Evolutionary conservation across 345 rosid genomes (phyloP), one percentile per base, ranked within the genome.

Genomic region (Rhizophora apiculata): DNA sequence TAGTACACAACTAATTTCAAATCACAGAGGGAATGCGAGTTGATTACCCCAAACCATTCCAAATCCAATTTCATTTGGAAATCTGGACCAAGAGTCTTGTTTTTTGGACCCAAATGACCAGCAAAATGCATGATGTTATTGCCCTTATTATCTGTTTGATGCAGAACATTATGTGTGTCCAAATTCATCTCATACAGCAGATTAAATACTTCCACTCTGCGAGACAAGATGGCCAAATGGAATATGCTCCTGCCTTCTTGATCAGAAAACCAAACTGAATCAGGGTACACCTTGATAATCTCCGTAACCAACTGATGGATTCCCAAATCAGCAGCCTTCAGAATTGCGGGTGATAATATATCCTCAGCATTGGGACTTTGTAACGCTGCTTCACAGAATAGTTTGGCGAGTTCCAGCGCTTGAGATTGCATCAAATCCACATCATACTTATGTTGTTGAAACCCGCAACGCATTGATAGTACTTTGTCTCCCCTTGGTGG

Each of bases 111-210:
- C 34, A 60, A 60, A 21, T 60, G 29, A 4, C 65, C 65, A 2
- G 72, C 72, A 21, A 69, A 37, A 60, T 48, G 65, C 56, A 60
- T 6, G 6, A 69, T 18, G 37, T 21, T 69, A 15, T 69, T 60
- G 6, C 4, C 32, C 5, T 6, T 0, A 2, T 1, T 6, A 21
- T 53, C 57, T n/a, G 9, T 19, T 18, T 2, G 1, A 1, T 19
- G 24, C 24, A 53, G 24, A 22, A 53, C 9, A 6, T 5, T 1
- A 52, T 52, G 6, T 22, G 6, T 52, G 1, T 22, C 9, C 57
- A 6, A 9, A 6, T 9, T 9, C 26, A n/a, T n/a, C 11, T n/a
- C 0, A n/a, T n/a, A 3, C 24, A 53, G 8, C 57, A 52, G 9
- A 8, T 20, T 5, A 21, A 18, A 52, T 52, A 52, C 56, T 20